Evolutionary conservation across 345 rosid species (phyloP).

Genomic region (Melaleuca quinquenervia): DNA sequence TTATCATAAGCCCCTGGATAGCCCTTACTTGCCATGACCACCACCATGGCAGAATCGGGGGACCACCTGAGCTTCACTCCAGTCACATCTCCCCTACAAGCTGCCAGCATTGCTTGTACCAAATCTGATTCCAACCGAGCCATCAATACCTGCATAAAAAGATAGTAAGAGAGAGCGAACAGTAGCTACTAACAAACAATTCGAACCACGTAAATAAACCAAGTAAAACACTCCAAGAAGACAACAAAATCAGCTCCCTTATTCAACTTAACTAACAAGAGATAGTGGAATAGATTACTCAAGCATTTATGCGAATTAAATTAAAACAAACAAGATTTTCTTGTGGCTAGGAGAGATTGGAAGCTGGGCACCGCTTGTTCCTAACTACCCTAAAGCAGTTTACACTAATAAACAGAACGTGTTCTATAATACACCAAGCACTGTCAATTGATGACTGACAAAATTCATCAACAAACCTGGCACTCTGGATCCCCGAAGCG

Average conservation of each 20-base stretch:
- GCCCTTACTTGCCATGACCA: constrained; percentile 93
- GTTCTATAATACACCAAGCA: background rate
- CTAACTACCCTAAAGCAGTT: background rate
- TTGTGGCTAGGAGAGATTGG: background rate
- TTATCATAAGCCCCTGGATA: constrained; percentile 79
- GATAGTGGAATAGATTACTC: background rate
- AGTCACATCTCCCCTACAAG: constrained; percentile 60
- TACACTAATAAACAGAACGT: background rate
- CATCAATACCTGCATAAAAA: constrained; percentile 56
- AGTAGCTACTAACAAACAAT: background rate
- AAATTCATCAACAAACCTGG: constrained; percentile 38
- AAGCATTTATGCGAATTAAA: background rate
- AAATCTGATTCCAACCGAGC: constrained; percentile 76
- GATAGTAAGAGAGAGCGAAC: background rate
- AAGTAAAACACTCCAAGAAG: background rate
- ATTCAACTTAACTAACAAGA: background rate
- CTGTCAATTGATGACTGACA: background rate
- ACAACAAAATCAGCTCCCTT: background rate
- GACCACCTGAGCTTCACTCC: constrained; percentile 76
- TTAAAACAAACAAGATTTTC: background rate
- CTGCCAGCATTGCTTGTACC: constrained; percentile 69
- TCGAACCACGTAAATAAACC: background rate
- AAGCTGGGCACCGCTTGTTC: background rate
- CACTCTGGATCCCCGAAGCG: constrained; percentile 99
- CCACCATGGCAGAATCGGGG: constrained; percentile 80